Evolutionary conservation across 2,329 filamentous ascomycete genomes (phyloP).

Genomic region (Alternaria brassicicola): DNA sequence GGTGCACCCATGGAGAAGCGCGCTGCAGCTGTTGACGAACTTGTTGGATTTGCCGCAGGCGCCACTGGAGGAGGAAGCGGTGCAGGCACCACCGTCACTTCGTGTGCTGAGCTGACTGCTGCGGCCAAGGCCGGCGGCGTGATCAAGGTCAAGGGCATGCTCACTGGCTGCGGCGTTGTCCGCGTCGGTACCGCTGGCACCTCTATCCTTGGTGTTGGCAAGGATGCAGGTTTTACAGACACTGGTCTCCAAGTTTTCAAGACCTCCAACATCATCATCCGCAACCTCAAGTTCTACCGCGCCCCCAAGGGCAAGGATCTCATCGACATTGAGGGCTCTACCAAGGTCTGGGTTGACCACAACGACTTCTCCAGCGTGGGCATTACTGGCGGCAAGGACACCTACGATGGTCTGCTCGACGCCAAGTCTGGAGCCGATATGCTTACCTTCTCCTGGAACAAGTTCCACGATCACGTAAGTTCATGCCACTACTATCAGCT

Average conservation of each 20-base stretch:
- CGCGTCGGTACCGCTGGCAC: slow-evolving; percentile 32
- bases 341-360: slow-evolving; percentile 69
- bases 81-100: slow-evolving; percentile 61
- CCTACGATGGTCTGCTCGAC: slow-evolving; percentile 58
- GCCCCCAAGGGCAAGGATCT: slow-evolving; percentile 63
- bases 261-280: slow-evolving; percentile 65
- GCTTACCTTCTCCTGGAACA: slow-evolving; percentile 61
- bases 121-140: slow-evolving; percentile 52
- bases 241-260: slow-evolving; percentile 61
- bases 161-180: slow-evolving; percentile 42
- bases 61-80: slow-evolving; percentile 64
- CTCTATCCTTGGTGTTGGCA: slow-evolving; percentile 50
- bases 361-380: slow-evolving; percentile 65
- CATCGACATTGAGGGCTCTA: slow-evolving; percentile 63
- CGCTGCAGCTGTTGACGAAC: slow-evolving; percentile 38
- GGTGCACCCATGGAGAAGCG: slow-evolving; percentile 33
- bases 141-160: slow-evolving; percentile 42
- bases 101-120: slow-evolving; percentile 57
- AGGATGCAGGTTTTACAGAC: slow-evolving; percentile 51
- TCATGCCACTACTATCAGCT: too few species aligned
- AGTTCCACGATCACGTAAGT: slow-evolving; percentile 60
- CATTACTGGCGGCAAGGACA: slow-evolving; percentile 39
- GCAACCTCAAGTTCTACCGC: slow-evolving; percentile 67
- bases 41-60: slow-evolving; percentile 57
- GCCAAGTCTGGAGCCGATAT: slow-evolving; percentile 67